Evolutionary conservation across 1,284 basidiomycete genomes (phyloP), one percentile per base, ranked within the genome.

Genomic region (Trichosporon faecale): DNA sequence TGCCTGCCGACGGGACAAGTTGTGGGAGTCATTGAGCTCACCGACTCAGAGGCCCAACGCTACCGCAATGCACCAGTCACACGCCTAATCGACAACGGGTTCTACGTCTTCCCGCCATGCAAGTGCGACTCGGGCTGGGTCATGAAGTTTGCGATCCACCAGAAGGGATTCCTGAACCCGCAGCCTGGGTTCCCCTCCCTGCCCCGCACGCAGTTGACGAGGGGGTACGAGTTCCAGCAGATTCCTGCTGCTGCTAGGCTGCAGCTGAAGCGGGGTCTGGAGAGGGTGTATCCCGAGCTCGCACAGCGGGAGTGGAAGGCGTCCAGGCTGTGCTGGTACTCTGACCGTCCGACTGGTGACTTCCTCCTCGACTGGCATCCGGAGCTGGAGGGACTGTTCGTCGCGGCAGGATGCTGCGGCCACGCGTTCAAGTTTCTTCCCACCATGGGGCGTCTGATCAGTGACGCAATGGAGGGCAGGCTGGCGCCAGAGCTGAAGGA

Each of bases 21-120:
- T 67, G 80, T 93, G 14, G 89, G 88, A 0, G 89, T 87, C 75
- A 85, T 95, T 61, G 88, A 91, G 73, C 86, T 95, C 14, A 87
- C 85, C 0, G 77, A 84, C 18, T 86, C 90, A 74, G 91, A 94
- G 78, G 88, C 86, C 0, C 83, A 84, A 3, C 72, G 74, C 1
- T 92, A 93, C 79, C 82, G 84, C 57, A 77, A 85, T 1, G 85
- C 85, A 61, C 91, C 92, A 2, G 89, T 94, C 4, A 84, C 91
- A n/a, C 79, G 93, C 66, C 87, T 93, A 79, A 90, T 91, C 70
- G 79, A 84, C 12, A 85, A 87, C 33, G 90, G 89, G 6, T 91
- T 92, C 76, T 93, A 92, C 80, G 80, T 88, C 33, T 90, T 92
- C 77, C 91, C 91, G 55, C 82, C 83, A 0, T 21, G 21, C 18